phyloP scores from a whole-genome alignment of 768 basidiomycete species.

The Daedaleopsis sinensis region DNA sequence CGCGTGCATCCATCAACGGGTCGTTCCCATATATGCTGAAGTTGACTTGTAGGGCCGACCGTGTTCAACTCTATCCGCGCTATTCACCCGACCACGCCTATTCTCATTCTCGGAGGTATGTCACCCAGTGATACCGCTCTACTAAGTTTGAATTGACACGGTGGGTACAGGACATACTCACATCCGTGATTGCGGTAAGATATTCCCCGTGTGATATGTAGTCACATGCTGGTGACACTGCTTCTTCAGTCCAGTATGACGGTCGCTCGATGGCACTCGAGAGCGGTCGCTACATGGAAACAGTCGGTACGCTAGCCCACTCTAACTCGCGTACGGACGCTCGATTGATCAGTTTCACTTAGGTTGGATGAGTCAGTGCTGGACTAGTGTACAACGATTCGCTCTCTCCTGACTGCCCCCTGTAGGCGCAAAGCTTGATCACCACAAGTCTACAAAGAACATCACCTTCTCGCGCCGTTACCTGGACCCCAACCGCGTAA shows the following conservation, averaged over 20 bases:
- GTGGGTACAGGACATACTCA: constrained; percentile 59
- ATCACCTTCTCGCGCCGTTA: constrained; percentile 72
- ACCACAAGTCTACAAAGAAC: constrained; percentile 45
- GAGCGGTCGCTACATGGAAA: constrained; percentile 92
- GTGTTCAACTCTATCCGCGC: constrained; percentile 76
- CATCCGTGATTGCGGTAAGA: constrained; percentile 76
- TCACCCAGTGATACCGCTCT: neutral
- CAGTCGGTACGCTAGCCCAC: constrained; percentile 57
- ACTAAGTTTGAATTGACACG: neutral
- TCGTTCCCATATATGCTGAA: neutral
- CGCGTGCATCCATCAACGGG: constrained; percentile 19
- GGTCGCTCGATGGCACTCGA: constrained; percentile 78
- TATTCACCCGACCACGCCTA: constrained; percentile 74
- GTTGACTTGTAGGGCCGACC: constrained; percentile 53
- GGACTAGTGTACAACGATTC: neutral
- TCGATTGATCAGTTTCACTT: neutral
- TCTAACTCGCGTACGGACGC: neutral
- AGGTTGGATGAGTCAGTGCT: constrained; percentile 64
- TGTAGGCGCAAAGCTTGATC: constrained; percentile 52
- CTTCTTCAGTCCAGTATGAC: constrained; percentile 59
- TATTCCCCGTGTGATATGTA: neutral
- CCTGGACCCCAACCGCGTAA: constrained; percentile 78
- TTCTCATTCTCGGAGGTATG: constrained; percentile 79
- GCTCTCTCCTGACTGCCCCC: neutral
- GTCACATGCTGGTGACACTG: neutral